A percentile compares a stretch with the other conserved stretches of the same genome.
phyloP scores from a whole-genome alignment of 164 flowering plant species.

The Nymphaea thermarum region DNA sequence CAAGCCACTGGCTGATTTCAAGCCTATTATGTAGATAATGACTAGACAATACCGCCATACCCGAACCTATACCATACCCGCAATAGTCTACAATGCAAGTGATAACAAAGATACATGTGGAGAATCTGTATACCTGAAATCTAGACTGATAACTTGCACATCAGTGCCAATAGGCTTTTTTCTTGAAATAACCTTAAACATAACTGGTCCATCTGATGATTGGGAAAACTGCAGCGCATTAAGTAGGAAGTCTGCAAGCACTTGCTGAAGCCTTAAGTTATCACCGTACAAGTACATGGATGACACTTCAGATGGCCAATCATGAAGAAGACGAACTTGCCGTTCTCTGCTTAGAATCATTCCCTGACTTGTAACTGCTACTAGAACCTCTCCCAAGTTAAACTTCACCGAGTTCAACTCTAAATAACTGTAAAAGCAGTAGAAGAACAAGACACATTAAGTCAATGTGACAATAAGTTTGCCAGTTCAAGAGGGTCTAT shows the following conservation, averaged over 20 bases:
- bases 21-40: too few species aligned
- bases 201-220: conserved; percentile 36
- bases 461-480: too few species aligned
- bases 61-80: too few species aligned
- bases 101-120: too few species aligned
- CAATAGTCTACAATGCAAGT: too few species aligned
- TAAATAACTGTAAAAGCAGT: conserved; percentile 33
- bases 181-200: conserved; percentile 35
- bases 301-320: conserved; percentile 42
- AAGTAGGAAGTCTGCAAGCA: conserved; percentile 54
- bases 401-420: conserved; percentile 40
- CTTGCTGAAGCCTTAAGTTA: conserved; percentile 76
- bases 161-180: conserved; percentile 46
- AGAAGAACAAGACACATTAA: not conserved
- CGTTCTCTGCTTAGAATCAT: conserved; percentile 52
- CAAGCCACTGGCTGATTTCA: too few species aligned
- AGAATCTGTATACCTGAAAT: conserved; percentile 37
- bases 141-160: conserved; percentile 60
- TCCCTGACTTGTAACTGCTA: conserved; percentile 52
- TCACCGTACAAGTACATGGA: conserved; percentile 60
- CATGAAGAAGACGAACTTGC: conserved; percentile 34
- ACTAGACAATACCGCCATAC: too few species aligned
- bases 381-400: conserved; percentile 51
- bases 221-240: conserved; percentile 51
- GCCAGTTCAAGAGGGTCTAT: too few species aligned